Base-by-base conservation (phyloP, 176 grass and related monocot species). In the Coix lacrymajobi region DNA sequence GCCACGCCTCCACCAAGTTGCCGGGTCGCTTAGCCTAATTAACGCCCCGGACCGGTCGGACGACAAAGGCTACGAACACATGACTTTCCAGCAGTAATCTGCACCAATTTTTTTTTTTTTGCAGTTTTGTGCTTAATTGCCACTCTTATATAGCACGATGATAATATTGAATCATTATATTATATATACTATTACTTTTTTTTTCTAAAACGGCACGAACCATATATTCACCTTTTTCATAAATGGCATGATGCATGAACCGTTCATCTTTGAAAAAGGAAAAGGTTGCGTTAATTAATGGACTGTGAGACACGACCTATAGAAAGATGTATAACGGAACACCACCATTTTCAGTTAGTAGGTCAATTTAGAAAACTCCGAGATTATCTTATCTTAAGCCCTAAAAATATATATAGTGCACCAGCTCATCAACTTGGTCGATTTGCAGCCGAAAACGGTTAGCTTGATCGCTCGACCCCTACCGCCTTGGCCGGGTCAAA, bases 1-100 rank as follows among this genome's bases (percentile, higher is more conserved):
- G 66, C 71, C 64, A 81, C 79, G 56, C 66, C 66, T 86, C 79
- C 37, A 33, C 46, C 65, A 34, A 68, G 75, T 87, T 83, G 88
- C 79, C 58, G 78, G 57, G 2, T 89, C 67, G 77, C 78, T 71
- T 46, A 86, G 83, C 28, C 72, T 39, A n/a, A n/a, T n/a, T n/a
- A 84, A 45, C 66, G 34, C 20, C 19, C 41, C 66, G 76, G 81
- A 36, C 85, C 75, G 14, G 75, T 15, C 38, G 38, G 36, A 38
- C 38, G 36, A 38, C 38, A 24, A 43, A 60, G 30, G 49, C 70
- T 37, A 76, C 16, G 61, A 81, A 89, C 62, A 62, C 62, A 81
- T 85, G 77, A 85, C 82, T 80, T 68, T 80, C 24, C 45, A 61
- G 3, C 30, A 16, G 5, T 36, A 29, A 22, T 5, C 36, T 36